A percentile compares a stretch with the other conserved stretches of the same genome.
Evolutionary conservation across 768 basidiomycete genomes (phyloP).

Genomic region (Phylloporus arenicola): DNA sequence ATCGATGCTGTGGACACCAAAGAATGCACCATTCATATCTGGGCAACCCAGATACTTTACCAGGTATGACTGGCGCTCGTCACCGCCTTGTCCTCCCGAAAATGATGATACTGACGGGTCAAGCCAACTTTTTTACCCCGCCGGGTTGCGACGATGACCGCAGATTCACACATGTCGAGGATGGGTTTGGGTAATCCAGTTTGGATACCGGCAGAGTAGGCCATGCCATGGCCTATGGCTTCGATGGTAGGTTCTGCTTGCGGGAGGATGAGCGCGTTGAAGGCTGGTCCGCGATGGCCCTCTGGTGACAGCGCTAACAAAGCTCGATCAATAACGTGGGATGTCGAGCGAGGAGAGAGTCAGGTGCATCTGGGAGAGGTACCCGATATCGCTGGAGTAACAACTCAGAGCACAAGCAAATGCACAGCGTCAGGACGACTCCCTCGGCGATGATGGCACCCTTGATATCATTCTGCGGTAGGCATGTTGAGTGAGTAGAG

Average conservation of each 20-base stretch:
- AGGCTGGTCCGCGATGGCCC: conserved; percentile 21
- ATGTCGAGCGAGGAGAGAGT: conserved; percentile 52
- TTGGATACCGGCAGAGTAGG: conserved; percentile 49
- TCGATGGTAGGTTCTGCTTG: conserved; percentile 49
- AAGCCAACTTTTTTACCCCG: too few relatives aligned
- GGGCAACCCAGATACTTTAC: background rate
- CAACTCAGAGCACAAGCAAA: conserved; percentile 55
- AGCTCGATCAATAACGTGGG: conserved; percentile 23
- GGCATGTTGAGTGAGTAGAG: background rate
- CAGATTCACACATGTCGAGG: too few relatives aligned
- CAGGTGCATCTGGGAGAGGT: conserved; percentile 37
- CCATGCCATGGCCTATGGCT: conserved; percentile 60
- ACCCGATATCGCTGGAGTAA: conserved; percentile 50
- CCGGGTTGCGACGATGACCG: too few relatives aligned
- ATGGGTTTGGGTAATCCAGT: conserved; percentile 40
- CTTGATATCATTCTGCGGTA: conserved; percentile 33
- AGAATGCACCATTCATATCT: background rate
- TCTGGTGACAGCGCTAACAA: too few relatives aligned
- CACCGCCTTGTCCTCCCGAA: too few relatives aligned
- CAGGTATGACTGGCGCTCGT: too few relatives aligned
- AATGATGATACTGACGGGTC: too few relatives aligned
- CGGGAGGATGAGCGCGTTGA: conserved; percentile 48
- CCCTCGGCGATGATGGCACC: conserved; percentile 60
- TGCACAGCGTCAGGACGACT: conserved; percentile 46
- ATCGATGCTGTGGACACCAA: background rate